Evolutionary conservation across 176 grass and related monocot genomes (phyloP).

Genomic region (Cenchrus fungigraminus): DNA sequence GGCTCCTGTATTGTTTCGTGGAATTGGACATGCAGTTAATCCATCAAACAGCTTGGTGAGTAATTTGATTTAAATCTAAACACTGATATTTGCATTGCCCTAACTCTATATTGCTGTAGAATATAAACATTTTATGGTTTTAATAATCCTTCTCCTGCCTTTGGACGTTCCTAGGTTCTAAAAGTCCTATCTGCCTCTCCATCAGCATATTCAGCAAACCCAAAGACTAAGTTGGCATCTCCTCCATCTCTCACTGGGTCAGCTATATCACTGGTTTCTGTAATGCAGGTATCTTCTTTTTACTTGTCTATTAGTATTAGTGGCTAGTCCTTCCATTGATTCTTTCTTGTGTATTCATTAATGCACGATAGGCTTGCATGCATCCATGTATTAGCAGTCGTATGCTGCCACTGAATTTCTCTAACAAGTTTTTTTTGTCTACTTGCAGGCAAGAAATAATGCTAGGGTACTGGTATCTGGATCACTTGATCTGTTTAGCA

Average conservation of each 20-base stretch:
- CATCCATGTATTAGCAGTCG: constrained; percentile 14
- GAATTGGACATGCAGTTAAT: constrained; percentile 80
- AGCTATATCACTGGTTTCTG: constrained; percentile 85
- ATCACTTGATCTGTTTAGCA: constrained; percentile 92
- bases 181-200: constrained; percentile 86
- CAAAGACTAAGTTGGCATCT: constrained; percentile 66
- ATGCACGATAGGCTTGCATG: neutral
- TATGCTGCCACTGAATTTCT: constrained; percentile 9
- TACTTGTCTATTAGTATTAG: constrained; percentile 2
- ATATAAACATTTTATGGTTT: neutral
- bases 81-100: neutral
- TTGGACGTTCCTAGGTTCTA: constrained; percentile 56
- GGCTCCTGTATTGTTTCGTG: constrained; percentile 85
- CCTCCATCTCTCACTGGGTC: constrained; percentile 83
- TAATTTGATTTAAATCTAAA: constrained; percentile 17
- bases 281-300: constrained; percentile 81
- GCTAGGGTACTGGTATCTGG: constrained; percentile 85
- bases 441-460: constrained; percentile 90
- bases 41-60: constrained; percentile 84
- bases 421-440: constrained; percentile 25
- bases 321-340: neutral
- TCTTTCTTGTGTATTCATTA: constrained; percentile 7
- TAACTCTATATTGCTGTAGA: neutral
- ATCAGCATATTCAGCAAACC: constrained; percentile 94
- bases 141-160: constrained; percentile 13